Conservation (phyloP, 116 monocot species). For the Posidonia oceanica region DNA sequence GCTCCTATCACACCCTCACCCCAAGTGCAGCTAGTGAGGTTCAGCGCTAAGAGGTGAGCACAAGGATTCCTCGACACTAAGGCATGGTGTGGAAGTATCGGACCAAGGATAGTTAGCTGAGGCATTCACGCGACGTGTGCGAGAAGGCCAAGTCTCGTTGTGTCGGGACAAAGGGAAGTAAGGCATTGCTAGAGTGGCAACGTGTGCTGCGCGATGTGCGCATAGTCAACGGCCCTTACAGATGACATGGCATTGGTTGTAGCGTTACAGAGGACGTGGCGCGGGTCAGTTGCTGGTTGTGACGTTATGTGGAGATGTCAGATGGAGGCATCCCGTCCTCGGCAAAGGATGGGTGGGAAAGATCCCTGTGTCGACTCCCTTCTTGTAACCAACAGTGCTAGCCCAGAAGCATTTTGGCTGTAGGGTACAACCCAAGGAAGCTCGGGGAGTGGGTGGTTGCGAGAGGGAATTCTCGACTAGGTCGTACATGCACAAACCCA, state of each 20-base stretch:
- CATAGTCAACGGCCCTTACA: too few species aligned
- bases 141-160: too few species aligned
- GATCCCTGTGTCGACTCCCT: slow-evolving; percentile 8
- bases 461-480: neutral
- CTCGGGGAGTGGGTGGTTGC: slow-evolving; percentile 12
- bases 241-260: neutral
- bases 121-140: too few species aligned
- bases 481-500: slow-evolving; percentile 13
- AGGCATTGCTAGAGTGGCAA: too few species aligned
- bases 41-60: too few species aligned
- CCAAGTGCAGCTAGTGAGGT: too few species aligned
- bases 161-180: too few species aligned
- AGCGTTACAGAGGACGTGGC: neutral
- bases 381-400: neutral
- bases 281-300: slow-evolving; percentile 13
- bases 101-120: too few species aligned
- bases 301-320: neutral
- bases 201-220: too few species aligned
- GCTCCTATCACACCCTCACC: neutral
- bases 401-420: neutral
- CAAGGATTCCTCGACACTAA: too few species aligned
- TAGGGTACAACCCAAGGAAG: slow-evolving; percentile 7
- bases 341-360: neutral
- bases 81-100: too few species aligned
- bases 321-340: slow-evolving; percentile 5